A percentile compares a stretch with the other conserved stretches of the same genome.
phyloP scores from a whole-genome alignment of 1,284 basidiomycete species.

The Moesziomyces sp. region DNA sequence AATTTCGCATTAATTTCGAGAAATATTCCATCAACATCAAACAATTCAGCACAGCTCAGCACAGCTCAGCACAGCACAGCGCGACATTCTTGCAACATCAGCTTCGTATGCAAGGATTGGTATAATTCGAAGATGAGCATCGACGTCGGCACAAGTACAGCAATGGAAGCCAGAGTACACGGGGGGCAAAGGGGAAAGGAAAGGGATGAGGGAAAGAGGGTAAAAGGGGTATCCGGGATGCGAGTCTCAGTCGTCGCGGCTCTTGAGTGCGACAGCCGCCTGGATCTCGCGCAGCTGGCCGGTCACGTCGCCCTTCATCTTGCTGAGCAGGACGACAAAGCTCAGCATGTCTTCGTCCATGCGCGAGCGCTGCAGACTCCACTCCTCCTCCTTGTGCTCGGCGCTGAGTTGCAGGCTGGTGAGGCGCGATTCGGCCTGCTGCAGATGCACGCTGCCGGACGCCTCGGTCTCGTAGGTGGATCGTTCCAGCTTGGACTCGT shows the following conservation, averaged over 20 bases:
- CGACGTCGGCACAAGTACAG: slow-evolving; percentile 26
- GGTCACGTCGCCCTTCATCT: slow-evolving; percentile 53
- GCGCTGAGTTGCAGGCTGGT: slow-evolving; percentile 46
- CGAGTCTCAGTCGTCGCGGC: slow-evolving; percentile 37
- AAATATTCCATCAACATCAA: no score
- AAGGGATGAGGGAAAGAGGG: neutral
- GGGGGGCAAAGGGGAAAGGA: neutral
- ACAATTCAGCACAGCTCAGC: no score
- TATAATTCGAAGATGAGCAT: slow-evolving; percentile 16
- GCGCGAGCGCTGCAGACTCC: slow-evolving; percentile 38
- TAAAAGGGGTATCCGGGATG: neutral
- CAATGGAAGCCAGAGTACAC: slow-evolving; percentile 1
- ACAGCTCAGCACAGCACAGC: no score
- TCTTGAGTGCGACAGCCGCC: slow-evolving; percentile 50
- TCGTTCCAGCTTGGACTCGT: slow-evolving; percentile 44
- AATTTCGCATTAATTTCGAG: no score
- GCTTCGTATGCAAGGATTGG: neutral
- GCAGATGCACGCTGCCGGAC: slow-evolving; percentile 43
- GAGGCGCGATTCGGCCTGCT: slow-evolving; percentile 43
- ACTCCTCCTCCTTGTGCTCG: slow-evolving; percentile 50
- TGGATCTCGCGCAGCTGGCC: slow-evolving; percentile 46
- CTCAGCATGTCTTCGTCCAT: slow-evolving; percentile 57
- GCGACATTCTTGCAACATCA: no score
- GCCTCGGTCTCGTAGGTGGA: slow-evolving; percentile 51
- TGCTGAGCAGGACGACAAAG: slow-evolving; percentile 48